A percentile compares a stretch with the other conserved stretches of the same genome.
Evolutionary conservation across 176 grass and related monocot species (phyloP).

Genomic region (Cenchrus americanus): DNA sequence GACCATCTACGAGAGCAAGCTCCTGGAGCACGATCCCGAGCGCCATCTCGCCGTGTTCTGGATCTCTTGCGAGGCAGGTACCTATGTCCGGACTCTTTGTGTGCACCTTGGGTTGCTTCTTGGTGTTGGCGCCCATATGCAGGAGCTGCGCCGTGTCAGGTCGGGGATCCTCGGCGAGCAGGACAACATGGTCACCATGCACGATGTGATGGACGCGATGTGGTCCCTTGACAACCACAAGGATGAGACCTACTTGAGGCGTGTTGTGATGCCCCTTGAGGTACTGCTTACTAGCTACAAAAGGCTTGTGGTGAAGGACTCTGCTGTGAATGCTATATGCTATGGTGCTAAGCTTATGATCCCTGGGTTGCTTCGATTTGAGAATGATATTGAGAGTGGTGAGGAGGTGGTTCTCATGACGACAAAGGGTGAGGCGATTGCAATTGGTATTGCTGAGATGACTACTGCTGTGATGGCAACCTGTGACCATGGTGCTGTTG

Average conservation of each 20-base stretch:
- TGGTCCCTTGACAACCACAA: constrained; percentile 80
- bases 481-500: constrained; percentile 79
- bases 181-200: constrained; percentile 99
- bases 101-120: constrained; percentile 87
- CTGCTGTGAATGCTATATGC: constrained; percentile 93
- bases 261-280: constrained; percentile 90
- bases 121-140: constrained; percentile 87
- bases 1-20: constrained; percentile 86
- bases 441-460: constrained; percentile 94
- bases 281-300: constrained; percentile 95
- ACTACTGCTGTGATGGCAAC: constrained; percentile 92
- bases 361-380: constrained; percentile 86
- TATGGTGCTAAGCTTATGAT: constrained; percentile 99
- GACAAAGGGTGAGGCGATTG: constrained; percentile 87
- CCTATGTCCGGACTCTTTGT: constrained; percentile 87
- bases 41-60: constrained; percentile 79
- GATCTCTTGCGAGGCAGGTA: constrained; percentile 84
- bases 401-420: constrained; percentile 94
- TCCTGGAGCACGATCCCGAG: constrained; percentile 68
- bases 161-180: constrained; percentile 81
- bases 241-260: constrained; percentile 81
- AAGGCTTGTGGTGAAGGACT: constrained; percentile 94
- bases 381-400: constrained; percentile 88
- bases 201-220: constrained; percentile 86
- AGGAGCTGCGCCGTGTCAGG: constrained; percentile 83